These are phyloP conservation scores for Coemansia biformis DNA, from an alignment of 192 early-diverging fungal genomes.

Conservation along the genomic window DNA sequence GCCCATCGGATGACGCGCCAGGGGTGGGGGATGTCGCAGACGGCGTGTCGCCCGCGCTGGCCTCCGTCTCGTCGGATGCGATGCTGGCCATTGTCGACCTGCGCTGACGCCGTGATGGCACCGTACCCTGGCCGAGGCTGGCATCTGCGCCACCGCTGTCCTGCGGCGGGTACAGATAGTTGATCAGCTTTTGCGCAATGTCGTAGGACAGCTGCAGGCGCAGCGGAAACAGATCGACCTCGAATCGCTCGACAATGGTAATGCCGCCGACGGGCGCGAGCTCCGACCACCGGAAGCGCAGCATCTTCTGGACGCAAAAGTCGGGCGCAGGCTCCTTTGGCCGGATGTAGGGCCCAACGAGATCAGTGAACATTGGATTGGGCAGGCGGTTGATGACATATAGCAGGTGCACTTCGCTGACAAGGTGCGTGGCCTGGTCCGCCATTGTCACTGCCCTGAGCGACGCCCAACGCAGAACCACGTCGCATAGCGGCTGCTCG, in stretches of 20 bases:
- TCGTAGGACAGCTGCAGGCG: slow-evolving; percentile 82
- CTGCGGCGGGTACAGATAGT: slow-evolving; percentile 72
- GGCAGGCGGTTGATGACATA: slow-evolving; percentile 62
- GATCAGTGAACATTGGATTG: slow-evolving; percentile 55
- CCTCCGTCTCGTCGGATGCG: background rate
- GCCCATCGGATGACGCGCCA: background rate
- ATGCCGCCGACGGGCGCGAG: slow-evolving; percentile 89
- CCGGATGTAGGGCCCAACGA: slow-evolving; percentile 54
- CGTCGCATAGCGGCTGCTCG: slow-evolving; percentile 63
- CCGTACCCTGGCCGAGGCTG: background rate
- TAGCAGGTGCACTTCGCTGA: slow-evolving; percentile 70
- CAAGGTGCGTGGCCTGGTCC: slow-evolving; percentile 69
- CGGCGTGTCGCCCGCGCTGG: background rate
- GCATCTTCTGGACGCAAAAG: slow-evolving; percentile 80
- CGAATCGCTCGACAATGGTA: slow-evolving; percentile 83
- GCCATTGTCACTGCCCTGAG: slow-evolving; percentile 76
- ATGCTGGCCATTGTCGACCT: slow-evolving; percentile 11
- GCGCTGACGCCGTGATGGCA: slow-evolving; percentile 4
- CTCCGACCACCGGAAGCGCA: slow-evolving; percentile 72
- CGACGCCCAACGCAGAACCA: slow-evolving; percentile 58
- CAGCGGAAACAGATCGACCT: slow-evolving; percentile 78
- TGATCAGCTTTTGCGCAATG: slow-evolving; percentile 71
- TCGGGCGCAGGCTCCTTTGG: slow-evolving; percentile 57
- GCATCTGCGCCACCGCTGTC: slow-evolving; percentile 6
- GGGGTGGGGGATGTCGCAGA: background rate